These are phyloP conservation scores for Aspergillus calidoustus DNA, from an alignment of 2,329 filamentous ascomycete genomes.

Conservation along the genomic window DNA sequence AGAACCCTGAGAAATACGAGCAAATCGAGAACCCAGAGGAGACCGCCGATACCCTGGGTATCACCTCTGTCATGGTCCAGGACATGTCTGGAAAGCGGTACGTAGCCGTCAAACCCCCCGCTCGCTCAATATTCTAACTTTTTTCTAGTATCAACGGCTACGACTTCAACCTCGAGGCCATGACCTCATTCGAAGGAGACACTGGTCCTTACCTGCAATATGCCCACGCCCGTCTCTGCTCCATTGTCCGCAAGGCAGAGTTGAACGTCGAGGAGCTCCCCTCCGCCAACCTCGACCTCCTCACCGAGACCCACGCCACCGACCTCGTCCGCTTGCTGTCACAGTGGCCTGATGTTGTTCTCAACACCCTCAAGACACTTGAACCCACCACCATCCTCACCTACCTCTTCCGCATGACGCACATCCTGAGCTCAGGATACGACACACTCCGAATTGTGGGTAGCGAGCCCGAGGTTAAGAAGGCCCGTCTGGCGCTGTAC, in stretches of 20 bases:
- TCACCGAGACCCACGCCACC: constrained; percentile 65
- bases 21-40: constrained; percentile 83
- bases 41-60: constrained; percentile 86
- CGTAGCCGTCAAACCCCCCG: constrained; percentile 27
- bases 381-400: constrained; percentile 69
- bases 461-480: constrained; percentile 61
- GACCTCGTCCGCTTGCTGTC: constrained; percentile 66
- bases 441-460: constrained; percentile 66
- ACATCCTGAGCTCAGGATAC: constrained; percentile 65
- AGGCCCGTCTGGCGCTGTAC: constrained; percentile 66
- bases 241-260: constrained; percentile 62
- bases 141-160: constrained; percentile 62
- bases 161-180: constrained; percentile 67
- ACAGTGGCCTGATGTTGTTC: constrained; percentile 67
- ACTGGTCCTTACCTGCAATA: constrained; percentile 70
- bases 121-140: constrained; percentile 14
- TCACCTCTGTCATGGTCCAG: constrained; percentile 95
- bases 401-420: constrained; percentile 70
- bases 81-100: constrained; percentile 95
- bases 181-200: constrained; percentile 69
- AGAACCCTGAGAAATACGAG: constrained; percentile 86
- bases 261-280: constrained; percentile 53
- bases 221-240: constrained; percentile 64
- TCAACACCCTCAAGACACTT: constrained; percentile 67
- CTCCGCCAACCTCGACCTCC: constrained; percentile 62